These are phyloP conservation scores for Calonectria multiphialidica DNA, from an alignment of 2,329 filamentous ascomycete species.

Conservation along the genomic window DNA sequence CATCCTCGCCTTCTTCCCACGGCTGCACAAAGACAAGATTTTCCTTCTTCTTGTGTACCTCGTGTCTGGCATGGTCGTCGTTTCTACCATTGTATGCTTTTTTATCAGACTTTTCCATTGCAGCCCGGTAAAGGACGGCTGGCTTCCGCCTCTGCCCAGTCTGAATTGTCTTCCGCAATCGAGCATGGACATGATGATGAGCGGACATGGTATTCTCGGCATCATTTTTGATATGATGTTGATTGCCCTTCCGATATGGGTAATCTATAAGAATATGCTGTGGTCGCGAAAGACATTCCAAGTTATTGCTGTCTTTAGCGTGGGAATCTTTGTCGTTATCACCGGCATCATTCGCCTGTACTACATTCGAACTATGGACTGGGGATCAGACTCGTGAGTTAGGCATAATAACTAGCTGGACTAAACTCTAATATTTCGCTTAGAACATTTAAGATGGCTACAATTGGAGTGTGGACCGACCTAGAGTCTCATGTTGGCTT, in stretches of 20 bases:
- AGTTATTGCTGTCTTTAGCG: conserved; percentile 51
- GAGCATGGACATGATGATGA: conserved; percentile 17
- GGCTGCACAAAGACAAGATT: conserved; percentile 14
- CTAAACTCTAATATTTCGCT: not conserved
- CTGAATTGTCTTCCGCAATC: conserved; percentile 15
- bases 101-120: conserved; percentile 15
- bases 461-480: conserved; percentile 53
- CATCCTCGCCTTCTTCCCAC: conserved; percentile 15
- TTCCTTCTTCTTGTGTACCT: conserved; percentile 8
- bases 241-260: conserved; percentile 51
- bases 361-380: conserved; percentile 49
- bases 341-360: conserved; percentile 54
- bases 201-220: conserved; percentile 33
- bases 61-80: conserved; percentile 1
- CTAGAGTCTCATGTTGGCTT: conserved; percentile 57
- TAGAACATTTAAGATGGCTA: conserved; percentile 53
- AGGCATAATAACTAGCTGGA: not conserved
- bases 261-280: conserved; percentile 51
- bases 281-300: conserved; percentile 48
- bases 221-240: conserved; percentile 51
- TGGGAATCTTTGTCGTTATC: conserved; percentile 52
- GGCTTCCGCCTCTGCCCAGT: not conserved
- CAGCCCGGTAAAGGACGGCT: conserved; percentile 13
- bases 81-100: conserved; percentile 15
- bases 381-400: conserved; percentile 47